phyloP scores from a whole-genome alignment of 1,284 basidiomycete genomes.

The Abortiporus biennis region DNA sequence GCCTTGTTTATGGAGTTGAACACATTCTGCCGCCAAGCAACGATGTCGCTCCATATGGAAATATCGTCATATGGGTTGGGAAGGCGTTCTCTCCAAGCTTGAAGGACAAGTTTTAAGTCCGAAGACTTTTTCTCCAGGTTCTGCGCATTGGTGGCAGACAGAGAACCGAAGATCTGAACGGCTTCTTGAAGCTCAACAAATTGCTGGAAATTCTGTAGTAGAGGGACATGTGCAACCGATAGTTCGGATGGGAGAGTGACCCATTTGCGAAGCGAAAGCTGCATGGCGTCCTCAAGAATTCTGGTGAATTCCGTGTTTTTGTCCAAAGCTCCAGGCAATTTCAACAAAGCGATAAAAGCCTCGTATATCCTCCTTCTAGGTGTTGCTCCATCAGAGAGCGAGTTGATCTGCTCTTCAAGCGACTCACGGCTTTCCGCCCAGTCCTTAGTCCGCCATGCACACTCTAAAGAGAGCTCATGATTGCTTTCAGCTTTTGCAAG shows the following conservation, averaged over 20 bases:
- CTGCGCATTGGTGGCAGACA: conserved; percentile 81
- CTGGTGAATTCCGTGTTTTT: conserved; percentile 80
- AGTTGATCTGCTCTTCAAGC: conserved; percentile 82
- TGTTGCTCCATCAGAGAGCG: conserved; percentile 82
- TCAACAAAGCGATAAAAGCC: conserved; percentile 85
- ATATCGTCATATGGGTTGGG: conserved; percentile 98
- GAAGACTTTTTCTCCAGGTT: conserved; percentile 94
- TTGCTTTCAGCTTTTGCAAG: conserved; percentile 91
- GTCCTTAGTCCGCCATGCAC: conserved; percentile 92
- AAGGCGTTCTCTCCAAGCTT: conserved; percentile 95
- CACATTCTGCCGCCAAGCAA: conserved; percentile 95
- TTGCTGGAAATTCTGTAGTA: conserved; percentile 98
- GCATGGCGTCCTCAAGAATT: conserved; percentile 94
- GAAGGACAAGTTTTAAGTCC: conserved; percentile 93
- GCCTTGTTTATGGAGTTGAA: conserved; percentile 93
- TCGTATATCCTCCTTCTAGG: conserved; percentile 95
- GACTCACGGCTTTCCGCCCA: conserved; percentile 81
- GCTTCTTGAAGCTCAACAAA: conserved; percentile 98
- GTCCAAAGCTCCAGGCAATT: conserved; percentile 57
- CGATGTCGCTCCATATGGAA: conserved; percentile 97
- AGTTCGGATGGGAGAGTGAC: conserved; percentile 81
- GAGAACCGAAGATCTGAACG: conserved; percentile 88
- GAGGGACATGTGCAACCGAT: conserved; percentile 88
- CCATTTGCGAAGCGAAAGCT: conserved; percentile 96
- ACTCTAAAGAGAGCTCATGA: conserved; percentile 89